Percentiles rank a stretch among this genome's conserved stretches.
These are phyloP conservation scores for Neurospora sp. DNA, from an alignment of 495 filamentous ascomycete species.

Conservation along the genomic window DNA sequence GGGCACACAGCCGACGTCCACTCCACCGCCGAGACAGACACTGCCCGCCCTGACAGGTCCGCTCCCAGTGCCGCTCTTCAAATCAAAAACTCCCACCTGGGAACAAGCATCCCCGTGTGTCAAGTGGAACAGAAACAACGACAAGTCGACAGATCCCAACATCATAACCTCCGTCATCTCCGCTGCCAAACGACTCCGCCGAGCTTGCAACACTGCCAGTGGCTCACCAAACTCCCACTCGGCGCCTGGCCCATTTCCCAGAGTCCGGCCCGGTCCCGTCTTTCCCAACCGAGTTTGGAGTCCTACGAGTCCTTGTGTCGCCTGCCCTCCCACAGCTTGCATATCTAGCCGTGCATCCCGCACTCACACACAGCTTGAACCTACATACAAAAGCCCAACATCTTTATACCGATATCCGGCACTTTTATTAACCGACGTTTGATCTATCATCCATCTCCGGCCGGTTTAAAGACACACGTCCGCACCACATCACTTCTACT, in stretches of 20 bases:
- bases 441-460: not conserved
- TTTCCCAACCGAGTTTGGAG: not conserved
- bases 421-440: not conserved
- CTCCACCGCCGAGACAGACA: not conserved
- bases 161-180: not conserved
- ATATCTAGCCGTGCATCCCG: not conserved
- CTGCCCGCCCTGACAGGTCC: not conserved
- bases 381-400: not conserved
- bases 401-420: not conserved
- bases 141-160: not conserved
- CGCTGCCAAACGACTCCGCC: not conserved
- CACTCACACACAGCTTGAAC: not conserved
- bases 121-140: not conserved
- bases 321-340: not conserved
- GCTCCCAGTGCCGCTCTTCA: not conserved
- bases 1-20: not conserved
- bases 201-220: not conserved
- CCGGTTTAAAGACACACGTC: not conserved
- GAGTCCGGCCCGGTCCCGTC: not conserved
- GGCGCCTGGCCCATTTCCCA: not conserved
- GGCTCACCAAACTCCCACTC: not conserved
- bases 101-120: not conserved
- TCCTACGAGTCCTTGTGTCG: not conserved
- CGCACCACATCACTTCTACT: not conserved
- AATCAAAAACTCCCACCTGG: not conserved